Evolutionary conservation across 257 asterid species (phyloP).

Genomic region (Solanum sparsipilum): DNA sequence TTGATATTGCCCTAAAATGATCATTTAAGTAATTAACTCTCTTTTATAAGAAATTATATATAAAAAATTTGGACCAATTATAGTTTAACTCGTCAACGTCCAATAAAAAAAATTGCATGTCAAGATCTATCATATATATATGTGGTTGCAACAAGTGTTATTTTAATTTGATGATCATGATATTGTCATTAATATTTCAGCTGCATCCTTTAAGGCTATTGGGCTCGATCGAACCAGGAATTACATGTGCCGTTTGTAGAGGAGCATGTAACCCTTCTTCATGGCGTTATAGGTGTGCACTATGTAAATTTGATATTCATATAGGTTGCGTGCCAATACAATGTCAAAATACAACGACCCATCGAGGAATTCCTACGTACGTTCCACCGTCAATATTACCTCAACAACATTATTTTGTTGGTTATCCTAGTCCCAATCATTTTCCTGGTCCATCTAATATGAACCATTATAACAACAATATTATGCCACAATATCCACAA

Average conservation of each 20-base stretch:
- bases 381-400: neutral
- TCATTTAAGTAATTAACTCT: neutral
- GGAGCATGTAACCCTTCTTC: neutral
- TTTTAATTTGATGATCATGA: neutral
- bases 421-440: neutral
- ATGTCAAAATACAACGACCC: neutral
- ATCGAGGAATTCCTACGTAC: neutral
- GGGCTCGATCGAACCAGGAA: neutral
- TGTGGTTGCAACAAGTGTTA: neutral
- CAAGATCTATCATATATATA: neutral
- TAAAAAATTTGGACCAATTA: neutral
- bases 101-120: neutral
- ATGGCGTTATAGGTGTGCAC: conserved; percentile 17
- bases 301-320: conserved; percentile 11
- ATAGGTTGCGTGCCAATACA: conserved; percentile 2
- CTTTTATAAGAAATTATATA: neutral
- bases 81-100: neutral
- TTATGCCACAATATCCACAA: neutral
- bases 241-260: neutral
- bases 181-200: neutral
- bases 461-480: neutral
- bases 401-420: neutral
- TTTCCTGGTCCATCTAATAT: neutral
- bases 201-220: conserved; percentile 1
- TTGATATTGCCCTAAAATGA: neutral